These are phyloP conservation scores for Monotropa hypopitys DNA, from an alignment of 179 eudicot species.

Conservation along the genomic window DNA sequence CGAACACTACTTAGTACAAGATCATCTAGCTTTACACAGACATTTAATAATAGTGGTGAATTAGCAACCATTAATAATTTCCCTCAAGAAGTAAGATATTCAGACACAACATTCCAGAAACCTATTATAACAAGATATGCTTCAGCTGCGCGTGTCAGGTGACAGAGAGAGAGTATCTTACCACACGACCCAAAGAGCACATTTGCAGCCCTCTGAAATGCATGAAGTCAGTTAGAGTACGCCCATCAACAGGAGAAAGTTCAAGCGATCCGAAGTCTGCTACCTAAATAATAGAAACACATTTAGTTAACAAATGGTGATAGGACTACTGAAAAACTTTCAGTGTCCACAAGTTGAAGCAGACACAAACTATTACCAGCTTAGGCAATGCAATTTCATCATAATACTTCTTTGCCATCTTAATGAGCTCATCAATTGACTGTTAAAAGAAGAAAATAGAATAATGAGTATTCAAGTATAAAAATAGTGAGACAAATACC, in stretches of 20 bases:
- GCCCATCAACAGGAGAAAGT: conserved; percentile 98
- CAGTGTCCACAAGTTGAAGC: conserved; percentile 3
- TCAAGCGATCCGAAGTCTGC: conserved; percentile 94
- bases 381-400: conserved; percentile 92
- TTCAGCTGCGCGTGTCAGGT: background rate
- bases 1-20: background rate
- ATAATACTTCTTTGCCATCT: conserved; percentile 62
- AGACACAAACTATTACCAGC: conserved; percentile 41
- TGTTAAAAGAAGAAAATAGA: conserved; percentile 21
- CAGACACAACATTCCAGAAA: background rate
- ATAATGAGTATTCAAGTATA: background rate
- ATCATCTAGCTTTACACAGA: background rate
- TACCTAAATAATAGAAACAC: conserved; percentile 36
- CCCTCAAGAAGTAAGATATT: conserved; percentile 1
- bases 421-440: conserved; percentile 72
- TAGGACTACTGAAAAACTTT: background rate
- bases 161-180: conserved; percentile 17
- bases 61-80: background rate
- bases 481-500: background rate
- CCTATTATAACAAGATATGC: background rate
- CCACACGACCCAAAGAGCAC: conserved; percentile 90
- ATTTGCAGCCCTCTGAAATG: conserved; percentile 88
- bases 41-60: background rate
- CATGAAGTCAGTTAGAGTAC: conserved; percentile 93
- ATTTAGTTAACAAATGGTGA: background rate